Evolutionary conservation across 768 basidiomycete genomes (phyloP).

Genomic region (Trametes coccinea): DNA sequence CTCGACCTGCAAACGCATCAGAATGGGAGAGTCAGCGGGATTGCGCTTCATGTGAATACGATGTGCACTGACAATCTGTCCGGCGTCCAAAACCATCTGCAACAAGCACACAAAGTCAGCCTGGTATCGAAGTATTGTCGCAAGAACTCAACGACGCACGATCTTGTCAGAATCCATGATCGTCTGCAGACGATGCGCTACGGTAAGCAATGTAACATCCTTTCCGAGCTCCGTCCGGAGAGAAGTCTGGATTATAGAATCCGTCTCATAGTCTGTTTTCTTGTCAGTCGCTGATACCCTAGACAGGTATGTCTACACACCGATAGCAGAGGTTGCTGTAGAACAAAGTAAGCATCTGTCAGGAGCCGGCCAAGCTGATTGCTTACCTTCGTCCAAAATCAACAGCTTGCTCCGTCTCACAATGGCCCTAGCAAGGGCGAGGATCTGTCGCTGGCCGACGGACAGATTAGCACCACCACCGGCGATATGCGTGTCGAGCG

Average conservation of each 20-base stretch:
- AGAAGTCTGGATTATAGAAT: conserved; percentile 53
- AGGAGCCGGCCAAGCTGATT: background rate
- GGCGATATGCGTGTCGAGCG: conserved; percentile 32
- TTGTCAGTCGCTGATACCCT: background rate
- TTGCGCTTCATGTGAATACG: background rate
- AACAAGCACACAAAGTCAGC: background rate
- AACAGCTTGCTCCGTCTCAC: conserved; percentile 46
- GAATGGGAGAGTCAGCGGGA: background rate
- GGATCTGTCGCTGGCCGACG: conserved; percentile 46
- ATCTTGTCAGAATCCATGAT: conserved; percentile 62
- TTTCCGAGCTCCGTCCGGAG: conserved; percentile 45
- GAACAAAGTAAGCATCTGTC: too few relatives aligned
- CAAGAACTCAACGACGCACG: conserved; percentile 29
- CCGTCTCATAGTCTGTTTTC: conserved; percentile 50
- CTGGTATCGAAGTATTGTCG: too few relatives aligned
- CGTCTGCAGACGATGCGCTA: conserved; percentile 56
- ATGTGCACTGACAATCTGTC: conserved; percentile 36
- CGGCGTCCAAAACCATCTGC: conserved; percentile 46
- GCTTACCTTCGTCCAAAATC: conserved; percentile 43
- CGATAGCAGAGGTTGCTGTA: conserved; percentile 33
- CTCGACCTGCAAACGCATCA: conserved; percentile 29
- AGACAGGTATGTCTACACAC: background rate
- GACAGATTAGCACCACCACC: conserved; percentile 35
- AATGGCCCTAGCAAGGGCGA: conserved; percentile 46
- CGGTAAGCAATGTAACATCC: conserved; percentile 51